Base-by-base conservation (phyloP, 305 asterid species). In the Ajuga reptans region DNA sequence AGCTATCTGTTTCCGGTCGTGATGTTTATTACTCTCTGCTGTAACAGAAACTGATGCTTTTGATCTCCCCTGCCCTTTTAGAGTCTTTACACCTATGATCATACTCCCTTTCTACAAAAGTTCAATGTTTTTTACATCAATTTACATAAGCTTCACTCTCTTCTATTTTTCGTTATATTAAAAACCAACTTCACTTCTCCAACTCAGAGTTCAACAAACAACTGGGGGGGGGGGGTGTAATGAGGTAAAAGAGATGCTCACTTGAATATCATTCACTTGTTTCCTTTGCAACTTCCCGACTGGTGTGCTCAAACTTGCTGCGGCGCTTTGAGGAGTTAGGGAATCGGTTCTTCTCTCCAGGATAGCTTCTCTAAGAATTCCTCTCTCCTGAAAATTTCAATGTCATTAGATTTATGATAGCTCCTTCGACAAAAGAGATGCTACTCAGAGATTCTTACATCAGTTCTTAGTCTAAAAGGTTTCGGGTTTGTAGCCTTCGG, bases 381-480 rank as follows among this genome's bases (percentile, higher is more conserved):
- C 82, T 78, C 99, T 86, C 83, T 93, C 96, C 99, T 93, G 87
- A 65, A 77, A 74, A 72, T 29, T 62, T 24, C 71, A 80, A 24
- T 17, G 29, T n/a, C 36, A 24, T 77, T 66, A 74, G 59, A 29
- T 60, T 69, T 53, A 61, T 52, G 27, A 36, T 15, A 50, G 21
- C 33, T 31, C 14, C 10, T 36, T 64, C 15, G 11, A 52, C 47
- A 75, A 60, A 29, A 9, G 6, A 29, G 24, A 12, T 69, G 64
- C 18, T 64, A n/a, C 11, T 9, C 2, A 7, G 34, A 21, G 75
- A 68, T 49, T 42, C 91, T 86, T 81, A 89, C 97, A 57, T 87
- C 92, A 66, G 97, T 93, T 87, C 97, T 84, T 66, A 93, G 90
- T 83, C 93, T 86, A 79, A 93, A 93, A 52, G 99, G 99, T 70